These are phyloP conservation scores for Aspergillus wentii DNA, from an alignment of 495 filamentous ascomycete species.

Conservation along the genomic window DNA sequence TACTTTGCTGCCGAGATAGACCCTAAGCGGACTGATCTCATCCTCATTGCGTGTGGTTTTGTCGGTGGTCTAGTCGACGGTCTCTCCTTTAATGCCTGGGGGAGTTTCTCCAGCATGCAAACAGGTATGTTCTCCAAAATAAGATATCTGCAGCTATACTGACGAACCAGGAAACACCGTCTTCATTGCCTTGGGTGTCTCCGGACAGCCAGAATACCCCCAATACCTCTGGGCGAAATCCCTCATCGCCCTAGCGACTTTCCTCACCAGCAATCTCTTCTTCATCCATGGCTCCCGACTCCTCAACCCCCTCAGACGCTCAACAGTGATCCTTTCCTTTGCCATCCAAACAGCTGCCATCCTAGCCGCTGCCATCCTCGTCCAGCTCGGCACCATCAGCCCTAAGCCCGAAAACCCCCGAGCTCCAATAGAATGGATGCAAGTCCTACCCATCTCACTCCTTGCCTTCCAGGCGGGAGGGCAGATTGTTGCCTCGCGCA, in stretches of 20 bases:
- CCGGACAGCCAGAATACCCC: conserved; percentile 30
- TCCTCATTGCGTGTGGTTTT: conserved; percentile 33
- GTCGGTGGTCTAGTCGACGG: conserved; percentile 36
- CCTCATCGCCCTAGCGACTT: conserved; percentile 28
- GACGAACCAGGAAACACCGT: conserved; percentile 30
- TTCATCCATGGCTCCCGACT: conserved; percentile 28
- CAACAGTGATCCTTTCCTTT: conserved; percentile 52
- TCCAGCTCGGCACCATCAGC: conserved; percentile 37
- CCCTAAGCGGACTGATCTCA: conserved; percentile 22
- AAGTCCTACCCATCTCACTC: conserved; percentile 46
- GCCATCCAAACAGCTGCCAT: conserved; percentile 49
- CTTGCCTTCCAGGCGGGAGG: conserved; percentile 66
- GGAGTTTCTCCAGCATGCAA: conserved; percentile 56
- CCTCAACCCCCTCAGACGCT: conserved; percentile 34
- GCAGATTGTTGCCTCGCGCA: conserved; percentile 57
- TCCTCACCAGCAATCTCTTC: conserved; percentile 28
- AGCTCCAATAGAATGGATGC: conserved; percentile 31
- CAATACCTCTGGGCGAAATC: conserved; percentile 39
- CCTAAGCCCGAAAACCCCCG: conserved; percentile 29
- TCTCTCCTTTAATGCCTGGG: conserved; percentile 43
- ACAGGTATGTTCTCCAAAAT: conserved; percentile 31
- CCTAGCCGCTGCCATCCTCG: conserved; percentile 47
- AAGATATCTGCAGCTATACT: not conserved
- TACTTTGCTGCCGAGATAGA: conserved; percentile 19
- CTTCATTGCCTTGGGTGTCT: conserved; percentile 34